These are phyloP conservation scores for Botrytis aclada DNA, from an alignment of 2,329 filamentous ascomycete species.

Conservation along the genomic window DNA sequence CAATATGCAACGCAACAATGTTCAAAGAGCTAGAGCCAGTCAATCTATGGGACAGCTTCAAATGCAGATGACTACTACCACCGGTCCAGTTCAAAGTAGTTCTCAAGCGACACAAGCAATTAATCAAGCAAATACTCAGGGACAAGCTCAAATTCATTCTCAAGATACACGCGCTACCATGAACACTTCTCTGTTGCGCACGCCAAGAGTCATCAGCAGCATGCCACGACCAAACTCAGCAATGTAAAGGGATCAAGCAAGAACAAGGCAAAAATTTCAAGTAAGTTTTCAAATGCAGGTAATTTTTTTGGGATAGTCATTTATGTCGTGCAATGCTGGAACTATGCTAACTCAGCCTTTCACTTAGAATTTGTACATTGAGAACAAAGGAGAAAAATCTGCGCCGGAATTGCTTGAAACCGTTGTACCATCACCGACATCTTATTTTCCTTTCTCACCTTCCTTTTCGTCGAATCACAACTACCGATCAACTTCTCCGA, in stretches of 20 bases:
- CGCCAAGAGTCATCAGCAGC: slow-evolving; percentile 10
- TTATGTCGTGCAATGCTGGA: slow-evolving; percentile 7
- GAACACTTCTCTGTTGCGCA: neutral
- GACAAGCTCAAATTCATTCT: neutral
- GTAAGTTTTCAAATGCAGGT: slow-evolving; percentile 1
- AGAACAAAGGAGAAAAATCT: slow-evolving; percentile 25
- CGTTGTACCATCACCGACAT: slow-evolving; percentile 20
- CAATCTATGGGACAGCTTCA: neutral
- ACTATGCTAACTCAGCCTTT: slow-evolving; percentile 15
- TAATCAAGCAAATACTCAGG: slow-evolving; percentile 1
- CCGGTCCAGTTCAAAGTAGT: neutral
- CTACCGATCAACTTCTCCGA: slow-evolving; percentile 52
- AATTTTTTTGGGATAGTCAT: neutral
- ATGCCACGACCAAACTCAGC: slow-evolving; percentile 14
- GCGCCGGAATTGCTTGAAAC: slow-evolving; percentile 13
- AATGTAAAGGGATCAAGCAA: slow-evolving; percentile 8
- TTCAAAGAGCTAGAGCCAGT: neutral
- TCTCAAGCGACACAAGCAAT: neutral
- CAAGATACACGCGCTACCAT: neutral
- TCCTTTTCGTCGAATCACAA: slow-evolving; percentile 17
- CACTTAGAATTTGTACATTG: slow-evolving; percentile 29
- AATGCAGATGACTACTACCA: neutral
- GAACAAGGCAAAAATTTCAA: neutral
- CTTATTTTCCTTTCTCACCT: slow-evolving; percentile 26
- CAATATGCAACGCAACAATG: neutral